Conservation (phyloP, 2,329 filamentous ascomycete genomes). For the Colletotrichum sp. region DNA sequence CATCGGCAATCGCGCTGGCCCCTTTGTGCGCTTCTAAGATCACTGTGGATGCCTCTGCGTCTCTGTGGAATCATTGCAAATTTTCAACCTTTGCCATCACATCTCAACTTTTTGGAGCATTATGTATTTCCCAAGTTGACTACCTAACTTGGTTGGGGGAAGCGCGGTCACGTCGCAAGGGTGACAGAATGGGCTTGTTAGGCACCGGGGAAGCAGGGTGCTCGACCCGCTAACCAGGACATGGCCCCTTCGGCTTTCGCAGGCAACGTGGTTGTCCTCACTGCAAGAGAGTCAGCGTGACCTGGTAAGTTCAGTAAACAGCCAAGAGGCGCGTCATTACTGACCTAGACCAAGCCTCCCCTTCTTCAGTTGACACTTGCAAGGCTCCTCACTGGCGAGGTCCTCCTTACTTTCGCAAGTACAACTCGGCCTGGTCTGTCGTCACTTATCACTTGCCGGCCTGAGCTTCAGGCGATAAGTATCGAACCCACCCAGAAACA, state of each 20-base stretch:
- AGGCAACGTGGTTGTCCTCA: conserved; percentile 5
- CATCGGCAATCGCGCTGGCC: conserved; percentile 4
- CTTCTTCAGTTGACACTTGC: not conserved
- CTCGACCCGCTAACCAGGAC: conserved; percentile 14
- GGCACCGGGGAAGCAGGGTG: conserved; percentile 19
- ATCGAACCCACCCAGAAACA: not conserved
- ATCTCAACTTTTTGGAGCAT: conserved; percentile 12
- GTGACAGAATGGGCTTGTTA: conserved; percentile 15
- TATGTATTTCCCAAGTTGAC: not conserved
- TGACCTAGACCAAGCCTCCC: not conserved
- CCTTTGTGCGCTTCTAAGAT: not conserved
- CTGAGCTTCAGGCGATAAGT: not conserved
- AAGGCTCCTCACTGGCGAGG: not conserved
- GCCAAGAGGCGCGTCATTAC: conserved; percentile 10
- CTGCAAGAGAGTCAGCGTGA: not conserved
- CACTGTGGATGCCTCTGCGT: not conserved
- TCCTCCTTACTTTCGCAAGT: conserved; percentile 9
- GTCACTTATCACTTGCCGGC: conserved; percentile 15
- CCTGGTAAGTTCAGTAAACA: not conserved
- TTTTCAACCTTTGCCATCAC: conserved; percentile 3
- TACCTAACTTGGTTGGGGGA: conserved; percentile 4
- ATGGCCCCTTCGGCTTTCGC: conserved; percentile 10
- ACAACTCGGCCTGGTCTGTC: not conserved
- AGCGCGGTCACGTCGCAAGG: conserved; percentile 4
- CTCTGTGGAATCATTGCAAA: not conserved